Evolutionary conservation across 805 yeast genomes (phyloP).

Genomic region (Ogataea ganodermae): DNA sequence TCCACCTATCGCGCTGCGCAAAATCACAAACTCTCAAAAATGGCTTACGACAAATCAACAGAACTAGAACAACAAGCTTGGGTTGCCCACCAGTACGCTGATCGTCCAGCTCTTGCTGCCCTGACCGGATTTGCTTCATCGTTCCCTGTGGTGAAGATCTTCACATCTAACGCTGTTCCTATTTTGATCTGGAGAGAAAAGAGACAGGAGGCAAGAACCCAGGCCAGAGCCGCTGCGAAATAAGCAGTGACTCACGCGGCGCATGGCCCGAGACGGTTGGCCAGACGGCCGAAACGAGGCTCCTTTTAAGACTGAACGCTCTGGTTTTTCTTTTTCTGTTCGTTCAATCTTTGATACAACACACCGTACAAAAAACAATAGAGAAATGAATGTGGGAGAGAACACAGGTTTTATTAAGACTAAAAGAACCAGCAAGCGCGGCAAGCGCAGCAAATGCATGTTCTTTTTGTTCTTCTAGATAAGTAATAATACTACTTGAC

Average conservation of each 20-base stretch:
- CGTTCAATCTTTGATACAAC: not conserved
- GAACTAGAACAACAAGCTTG: slow-evolving; percentile 48
- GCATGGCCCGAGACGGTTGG: not conserved
- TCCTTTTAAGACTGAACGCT: not conserved
- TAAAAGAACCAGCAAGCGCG: not conserved
- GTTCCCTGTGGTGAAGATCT: slow-evolving; percentile 56
- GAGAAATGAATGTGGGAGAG: slow-evolving; percentile 5
- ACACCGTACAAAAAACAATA: slow-evolving; percentile 4
- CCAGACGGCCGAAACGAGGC: not conserved
- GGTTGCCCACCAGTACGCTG: slow-evolving; percentile 50
- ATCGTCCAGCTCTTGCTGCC: slow-evolving; percentile 59
- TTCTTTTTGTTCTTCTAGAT: not conserved
- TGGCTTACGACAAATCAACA: slow-evolving; percentile 32
- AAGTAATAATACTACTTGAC: slow-evolving; percentile 1
- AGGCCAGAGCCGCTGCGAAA: slow-evolving; percentile 16
- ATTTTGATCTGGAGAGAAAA: slow-evolving; percentile 49
- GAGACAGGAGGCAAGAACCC: slow-evolving; percentile 33
- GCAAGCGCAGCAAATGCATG: not conserved
- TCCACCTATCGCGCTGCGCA: not conserved
- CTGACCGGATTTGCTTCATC: slow-evolving; percentile 59
- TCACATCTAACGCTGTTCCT: slow-evolving; percentile 64
- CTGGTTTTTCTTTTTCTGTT: slow-evolving; percentile 8
- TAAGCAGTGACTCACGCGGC: not conserved
- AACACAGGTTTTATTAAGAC: not conserved
- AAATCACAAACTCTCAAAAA: slow-evolving; percentile 4